Base-by-base conservation (phyloP, 73 alveolate species). In the Loxodes magnus region DNA sequence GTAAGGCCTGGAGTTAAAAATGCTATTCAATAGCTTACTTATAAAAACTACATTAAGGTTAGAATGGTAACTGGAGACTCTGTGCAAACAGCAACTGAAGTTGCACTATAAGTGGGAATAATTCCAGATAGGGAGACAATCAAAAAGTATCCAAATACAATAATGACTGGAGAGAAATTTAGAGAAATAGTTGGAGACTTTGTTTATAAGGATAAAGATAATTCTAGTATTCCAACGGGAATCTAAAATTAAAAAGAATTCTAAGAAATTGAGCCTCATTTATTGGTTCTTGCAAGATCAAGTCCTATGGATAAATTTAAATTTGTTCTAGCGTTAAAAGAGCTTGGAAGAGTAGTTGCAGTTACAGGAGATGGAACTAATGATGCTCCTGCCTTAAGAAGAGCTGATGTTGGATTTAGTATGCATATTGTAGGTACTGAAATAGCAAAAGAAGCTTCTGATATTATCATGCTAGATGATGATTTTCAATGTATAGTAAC, bases 341-440 rank as follows among this genome's bases (percentile, higher is more conserved):
- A 77, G 33, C 56, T 76, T 35, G 84, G 89, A 28, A 52, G 66
- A 62, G 95, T 87, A 4, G 91, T 86, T 23, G 97, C 92, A 4
- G 95, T 88, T 15, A 84, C 93, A 25, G 95, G 97, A 1, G 95
- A 84, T 65, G 95, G 97, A 10, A 82, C 95, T 3, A 79, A 79
- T 84, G 96, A 86, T 39, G 93, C 96, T 6, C 92, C 89, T 20
- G 95, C 96, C 12, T 72, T 88, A 27, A 78, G 80, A 67, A 76
- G 76, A 59, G 82, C 96, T 53, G 94, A 88, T 84, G 93, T 88
- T 15, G 94, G 96, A 0, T 84, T 88, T 57, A 88, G 96, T 3
- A 88, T 88, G 98, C n/a, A n/a, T n/a, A 77, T 71, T 5, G 84
- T 95, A 38, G 99, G 99, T 12, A 92, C 99, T n/a, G 92, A 88